A percentile compares a stretch with the other conserved stretches of the same genome.
Evolutionary conservation across 306 rosid genomes (phyloP).

Genomic region (Begonia fuchsioides): DNA sequence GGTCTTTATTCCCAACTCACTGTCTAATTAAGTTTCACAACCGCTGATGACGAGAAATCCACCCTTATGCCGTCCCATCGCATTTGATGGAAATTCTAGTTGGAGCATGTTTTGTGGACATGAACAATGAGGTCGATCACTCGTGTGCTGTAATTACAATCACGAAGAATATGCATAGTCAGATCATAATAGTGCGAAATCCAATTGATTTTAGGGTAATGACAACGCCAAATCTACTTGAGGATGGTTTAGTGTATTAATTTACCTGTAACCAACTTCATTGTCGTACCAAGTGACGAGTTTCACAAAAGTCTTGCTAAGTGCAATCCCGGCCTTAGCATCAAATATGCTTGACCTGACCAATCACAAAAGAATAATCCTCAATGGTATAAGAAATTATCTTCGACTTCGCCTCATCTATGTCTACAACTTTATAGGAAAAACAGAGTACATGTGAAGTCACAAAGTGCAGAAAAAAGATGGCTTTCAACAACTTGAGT

Average conservation of each 20-base stretch:
- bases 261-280: slow-evolving; percentile 73
- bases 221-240: too few species aligned
- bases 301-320: slow-evolving; percentile 36
- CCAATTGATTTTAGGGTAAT: too few species aligned
- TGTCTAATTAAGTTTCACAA: background rate
- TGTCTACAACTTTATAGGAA: background rate
- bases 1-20: background rate
- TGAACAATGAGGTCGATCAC: slow-evolving; percentile 46
- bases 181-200: too few species aligned
- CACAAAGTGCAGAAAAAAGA: too few species aligned
- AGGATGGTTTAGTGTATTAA: too few species aligned
- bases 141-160: slow-evolving; percentile 30
- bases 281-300: slow-evolving; percentile 65
- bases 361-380: background rate
- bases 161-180: background rate
- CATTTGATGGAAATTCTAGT: slow-evolving; percentile 2
- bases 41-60: slow-evolving; percentile 6
- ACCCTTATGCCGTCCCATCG: too few species aligned
- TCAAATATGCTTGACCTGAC: slow-evolving; percentile 69
- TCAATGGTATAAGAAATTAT: too few species aligned
- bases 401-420: background rate
- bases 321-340: slow-evolving; percentile 70
- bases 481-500: too few species aligned
- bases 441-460: too few species aligned
- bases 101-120: slow-evolving; percentile 3